Conservation (phyloP, 1,284 basidiomycete species). For the Gomphus sp. region DNA sequence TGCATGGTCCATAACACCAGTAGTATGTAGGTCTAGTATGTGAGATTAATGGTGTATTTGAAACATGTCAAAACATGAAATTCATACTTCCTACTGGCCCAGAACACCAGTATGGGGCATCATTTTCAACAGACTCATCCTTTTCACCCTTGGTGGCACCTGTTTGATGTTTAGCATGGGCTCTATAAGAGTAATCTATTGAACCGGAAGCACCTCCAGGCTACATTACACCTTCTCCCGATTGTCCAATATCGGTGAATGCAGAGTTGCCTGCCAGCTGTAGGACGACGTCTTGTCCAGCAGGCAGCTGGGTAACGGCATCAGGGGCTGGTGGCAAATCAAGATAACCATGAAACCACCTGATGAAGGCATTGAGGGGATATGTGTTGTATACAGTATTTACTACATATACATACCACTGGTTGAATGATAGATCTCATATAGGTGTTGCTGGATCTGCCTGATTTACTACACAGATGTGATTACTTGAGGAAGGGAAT, state of each 20-base stretch:
- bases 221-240: constrained; percentile 7
- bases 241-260: constrained; percentile 6
- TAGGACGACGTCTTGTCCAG: constrained; percentile 36
- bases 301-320: constrained; percentile 49
- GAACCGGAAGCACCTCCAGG: constrained; percentile 6
- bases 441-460: constrained; percentile 40
- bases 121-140: constrained; percentile 6
- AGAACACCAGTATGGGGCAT: not conserved
- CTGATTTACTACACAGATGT: not conserved
- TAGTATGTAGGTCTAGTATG: constrained; percentile 39
- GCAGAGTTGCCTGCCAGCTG: constrained; percentile 46
- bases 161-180: not conserved
- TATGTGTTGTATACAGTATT: not conserved
- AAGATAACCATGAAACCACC: constrained; percentile 39
- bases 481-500: not conserved
- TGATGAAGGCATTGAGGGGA: constrained; percentile 6
- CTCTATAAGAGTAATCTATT: not conserved
- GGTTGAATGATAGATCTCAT: constrained; percentile 38
- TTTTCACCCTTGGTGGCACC: not conserved
- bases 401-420: constrained; percentile 70
- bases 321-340: constrained; percentile 44
- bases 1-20: no score
- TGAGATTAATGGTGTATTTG: not conserved
- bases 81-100: not conserved
- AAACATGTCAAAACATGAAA: not conserved